A percentile compares a stretch with the other conserved stretches of the same genome.
Evolutionary conservation across 2,329 filamentous ascomycete species (phyloP).

Genomic region (Phoma herbarum): DNA sequence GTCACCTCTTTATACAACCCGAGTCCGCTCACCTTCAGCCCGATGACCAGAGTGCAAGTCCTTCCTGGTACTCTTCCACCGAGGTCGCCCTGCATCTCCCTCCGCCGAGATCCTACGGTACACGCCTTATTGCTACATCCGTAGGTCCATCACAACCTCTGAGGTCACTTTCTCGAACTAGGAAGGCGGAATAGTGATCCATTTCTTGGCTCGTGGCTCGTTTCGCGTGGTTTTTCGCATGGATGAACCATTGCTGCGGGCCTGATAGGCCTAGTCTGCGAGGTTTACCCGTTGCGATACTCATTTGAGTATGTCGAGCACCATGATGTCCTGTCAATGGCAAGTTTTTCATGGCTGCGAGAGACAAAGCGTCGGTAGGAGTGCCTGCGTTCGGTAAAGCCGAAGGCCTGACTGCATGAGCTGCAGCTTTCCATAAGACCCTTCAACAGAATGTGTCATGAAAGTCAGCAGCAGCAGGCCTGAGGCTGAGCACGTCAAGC

Average conservation of each 20-base stretch:
- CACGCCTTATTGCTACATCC: constrained; percentile 28
- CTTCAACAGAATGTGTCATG: constrained; percentile 25
- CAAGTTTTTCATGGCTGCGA: constrained; percentile 32
- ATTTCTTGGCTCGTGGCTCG: constrained; percentile 31
- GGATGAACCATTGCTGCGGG: constrained; percentile 25
- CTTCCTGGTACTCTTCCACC: constrained; percentile 32
- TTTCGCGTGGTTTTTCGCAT: constrained; percentile 17
- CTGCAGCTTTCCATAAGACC: constrained; percentile 4
- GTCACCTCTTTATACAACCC: constrained; percentile 33
- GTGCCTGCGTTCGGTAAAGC: constrained; percentile 26
- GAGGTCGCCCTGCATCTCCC: constrained; percentile 17
- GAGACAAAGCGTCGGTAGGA: constrained; percentile 21
- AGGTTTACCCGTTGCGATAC: constrained; percentile 19
- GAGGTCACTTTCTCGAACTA: constrained; percentile 23
- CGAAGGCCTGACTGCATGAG: constrained; percentile 6
- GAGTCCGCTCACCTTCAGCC: neutral
- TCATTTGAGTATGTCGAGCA: constrained; percentile 28
- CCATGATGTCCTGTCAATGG: constrained; percentile 41
- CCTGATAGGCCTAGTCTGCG: constrained; percentile 14
- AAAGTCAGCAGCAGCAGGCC: neutral
- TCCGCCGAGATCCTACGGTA: constrained; percentile 24
- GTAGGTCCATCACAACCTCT: constrained; percentile 17
- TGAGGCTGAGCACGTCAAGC: neutral
- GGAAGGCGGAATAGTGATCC: constrained; percentile 15
- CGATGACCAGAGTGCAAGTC: neutral